Evolutionary conservation across 495 filamentous ascomycete species (phyloP).

Genomic region (Pseudomonodictys pantanalensis): DNA sequence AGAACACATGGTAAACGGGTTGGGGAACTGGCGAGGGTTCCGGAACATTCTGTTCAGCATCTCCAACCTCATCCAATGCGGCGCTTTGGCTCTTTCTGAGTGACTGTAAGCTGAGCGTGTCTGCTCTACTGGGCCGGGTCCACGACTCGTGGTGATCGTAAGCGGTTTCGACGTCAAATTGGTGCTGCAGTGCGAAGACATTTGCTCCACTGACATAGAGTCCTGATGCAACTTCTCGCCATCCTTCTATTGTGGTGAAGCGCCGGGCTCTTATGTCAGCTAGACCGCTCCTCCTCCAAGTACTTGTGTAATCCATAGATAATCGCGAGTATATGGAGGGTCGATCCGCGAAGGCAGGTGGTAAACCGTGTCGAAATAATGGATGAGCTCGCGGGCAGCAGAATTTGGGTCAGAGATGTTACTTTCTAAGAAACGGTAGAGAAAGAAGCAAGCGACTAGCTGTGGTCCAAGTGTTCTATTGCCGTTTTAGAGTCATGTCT

Average conservation of each 20-base stretch:
- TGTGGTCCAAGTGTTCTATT: too few relatives aligned
- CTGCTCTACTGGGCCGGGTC: background rate
- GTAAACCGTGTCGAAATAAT: too few relatives aligned
- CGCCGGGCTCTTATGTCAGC: constrained; percentile 9
- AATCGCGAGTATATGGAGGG: too few relatives aligned
- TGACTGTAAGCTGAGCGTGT: background rate
- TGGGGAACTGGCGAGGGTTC: background rate
- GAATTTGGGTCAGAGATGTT: too few relatives aligned
- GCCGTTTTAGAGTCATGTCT: too few relatives aligned
- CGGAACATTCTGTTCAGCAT: background rate
- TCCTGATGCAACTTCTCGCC: constrained; percentile 1
- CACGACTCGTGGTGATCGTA: constrained; percentile 11
- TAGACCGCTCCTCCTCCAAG: too few relatives aligned
- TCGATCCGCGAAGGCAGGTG: too few relatives aligned
- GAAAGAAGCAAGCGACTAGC: too few relatives aligned
- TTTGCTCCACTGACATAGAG: background rate
- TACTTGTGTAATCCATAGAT: too few relatives aligned
- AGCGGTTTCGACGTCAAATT: constrained; percentile 4
- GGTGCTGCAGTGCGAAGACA: background rate
- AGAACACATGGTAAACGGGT: constrained; percentile 37
- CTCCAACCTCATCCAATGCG: background rate
- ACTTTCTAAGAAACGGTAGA: too few relatives aligned
- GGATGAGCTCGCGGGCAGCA: too few relatives aligned
- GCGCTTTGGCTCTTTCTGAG: too few relatives aligned
- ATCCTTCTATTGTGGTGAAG: constrained; percentile 11